Base-by-base conservation (phyloP, 805 yeast species). In the Lipomyces sp. region DNA sequence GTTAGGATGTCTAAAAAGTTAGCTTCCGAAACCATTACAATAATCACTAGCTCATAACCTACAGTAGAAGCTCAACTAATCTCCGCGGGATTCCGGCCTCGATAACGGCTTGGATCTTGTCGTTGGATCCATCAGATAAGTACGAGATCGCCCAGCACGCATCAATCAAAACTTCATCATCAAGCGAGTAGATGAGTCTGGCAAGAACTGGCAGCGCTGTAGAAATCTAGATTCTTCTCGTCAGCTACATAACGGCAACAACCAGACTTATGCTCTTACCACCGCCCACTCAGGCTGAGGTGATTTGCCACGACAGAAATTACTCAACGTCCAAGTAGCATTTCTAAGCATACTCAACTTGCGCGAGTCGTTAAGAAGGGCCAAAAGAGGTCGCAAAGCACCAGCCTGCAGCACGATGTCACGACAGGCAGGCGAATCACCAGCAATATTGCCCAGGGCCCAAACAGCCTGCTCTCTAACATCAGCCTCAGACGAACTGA, bases 101-200 rank as follows among this genome's bases (percentile, higher is more conserved):
- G 69, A 95, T 90, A 61, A 95, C 98, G 6, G 97, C 97, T 82
- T 94, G 97, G 74, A 95, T 95, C 51, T 97, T 93, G 75, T 90
- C 93, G 71, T 90, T 83, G 39, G 96, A 86, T 39, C 99, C 99
- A 79, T 95, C 99, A 62, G 95, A 88, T 65, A 95, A 80, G 78
- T 95, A 95, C 0, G 97, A 91, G 63, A 95, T 92, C 13, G 98
- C 98, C 99, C 99, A 95, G 81, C 98, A 92, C 51, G 99, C 97
- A 79, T 95, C 99, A 70, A 92, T 91, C 75, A 95, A 82, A 39
- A 97, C 93, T 81, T 95, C 99, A 54, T 89, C 88, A 77, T 95
- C 99, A 70, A 89, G 85, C 11, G 97, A 90, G 77, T 89, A 95
- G 72, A 95, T 90, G 72, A 95, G 84, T 80, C 92, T 90, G 60